phyloP scores from a whole-genome alignment of 257 asterid genomes.

The Solanum chmielewskii region DNA sequence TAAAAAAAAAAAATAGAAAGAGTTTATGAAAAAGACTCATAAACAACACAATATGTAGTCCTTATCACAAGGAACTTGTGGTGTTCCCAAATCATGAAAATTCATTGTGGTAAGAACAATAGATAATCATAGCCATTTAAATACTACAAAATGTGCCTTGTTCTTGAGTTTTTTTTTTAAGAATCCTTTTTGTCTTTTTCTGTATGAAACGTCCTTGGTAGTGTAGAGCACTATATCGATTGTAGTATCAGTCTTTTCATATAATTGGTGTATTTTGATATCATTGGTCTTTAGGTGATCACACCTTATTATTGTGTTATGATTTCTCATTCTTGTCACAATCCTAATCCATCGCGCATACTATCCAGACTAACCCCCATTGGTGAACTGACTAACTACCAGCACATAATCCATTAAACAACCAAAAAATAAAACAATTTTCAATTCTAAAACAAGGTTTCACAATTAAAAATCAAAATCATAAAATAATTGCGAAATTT shows the following conservation, averaged over 20 bases:
- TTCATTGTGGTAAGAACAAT: neutral
- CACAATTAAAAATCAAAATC: neutral
- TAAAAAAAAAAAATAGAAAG: neutral
- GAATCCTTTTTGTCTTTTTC: neutral
- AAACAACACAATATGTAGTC: neutral
- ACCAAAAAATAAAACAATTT: neutral
- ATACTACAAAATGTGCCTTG: neutral
- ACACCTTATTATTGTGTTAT: too few species aligned
- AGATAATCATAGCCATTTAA: neutral
- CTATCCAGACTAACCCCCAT: neutral
- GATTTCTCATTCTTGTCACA: neutral
- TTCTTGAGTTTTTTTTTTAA: too few species aligned
- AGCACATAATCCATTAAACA: too few species aligned
- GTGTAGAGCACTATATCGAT: neutral
- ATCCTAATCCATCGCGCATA: neutral
- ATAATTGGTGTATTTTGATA: neutral
- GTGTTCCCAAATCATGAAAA: neutral
- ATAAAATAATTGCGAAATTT: too few species aligned
- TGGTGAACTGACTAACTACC: neutral
- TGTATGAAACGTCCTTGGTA: neutral
- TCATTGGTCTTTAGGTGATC: neutral
- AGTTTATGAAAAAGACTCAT: neutral
- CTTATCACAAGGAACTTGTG: neutral
- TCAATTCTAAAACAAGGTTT: neutral
- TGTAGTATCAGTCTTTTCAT: neutral